Evolutionary conservation across 2,329 filamentous ascomycete species (phyloP).

Genomic region (Chrysoporthe austroafricana): DNA sequence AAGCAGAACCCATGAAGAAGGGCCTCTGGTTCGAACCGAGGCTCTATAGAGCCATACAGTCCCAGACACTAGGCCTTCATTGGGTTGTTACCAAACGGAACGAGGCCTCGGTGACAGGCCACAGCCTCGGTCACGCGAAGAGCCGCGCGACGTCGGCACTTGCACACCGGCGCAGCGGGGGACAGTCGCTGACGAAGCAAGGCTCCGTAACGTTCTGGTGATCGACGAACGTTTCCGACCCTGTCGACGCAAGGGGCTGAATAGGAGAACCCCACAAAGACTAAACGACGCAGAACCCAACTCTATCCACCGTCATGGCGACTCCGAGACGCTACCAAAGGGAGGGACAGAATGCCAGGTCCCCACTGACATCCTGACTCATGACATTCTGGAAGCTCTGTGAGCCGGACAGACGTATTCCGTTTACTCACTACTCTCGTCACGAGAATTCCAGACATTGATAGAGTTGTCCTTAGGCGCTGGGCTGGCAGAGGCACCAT

Average conservation of each 20-base stretch:
- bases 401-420: slow-evolving; percentile 12
- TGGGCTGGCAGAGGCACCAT: background rate
- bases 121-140: background rate
- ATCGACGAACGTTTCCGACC: slow-evolving; percentile 8
- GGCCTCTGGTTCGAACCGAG: background rate
- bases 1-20: background rate
- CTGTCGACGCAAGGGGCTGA: slow-evolving; percentile 18
- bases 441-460: background rate
- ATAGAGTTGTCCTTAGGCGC: background rate
- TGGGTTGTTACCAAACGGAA: background rate
- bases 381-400: slow-evolving; percentile 19
- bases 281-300: slow-evolving; percentile 5
- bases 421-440: background rate
- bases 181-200: slow-evolving; percentile 6
- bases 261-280: slow-evolving; percentile 19
- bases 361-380: slow-evolving; percentile 16
- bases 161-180: background rate
- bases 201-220: background rate
- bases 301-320: slow-evolving; percentile 17
- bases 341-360: slow-evolving; percentile 15
- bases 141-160: background rate
- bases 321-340: slow-evolving; percentile 16
- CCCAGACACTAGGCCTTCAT: background rate
- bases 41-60: background rate
- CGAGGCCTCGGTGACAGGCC: slow-evolving; percentile 1